Base-by-base conservation (phyloP, 1,284 basidiomycete species). In the Crepidotus sp. region DNA sequence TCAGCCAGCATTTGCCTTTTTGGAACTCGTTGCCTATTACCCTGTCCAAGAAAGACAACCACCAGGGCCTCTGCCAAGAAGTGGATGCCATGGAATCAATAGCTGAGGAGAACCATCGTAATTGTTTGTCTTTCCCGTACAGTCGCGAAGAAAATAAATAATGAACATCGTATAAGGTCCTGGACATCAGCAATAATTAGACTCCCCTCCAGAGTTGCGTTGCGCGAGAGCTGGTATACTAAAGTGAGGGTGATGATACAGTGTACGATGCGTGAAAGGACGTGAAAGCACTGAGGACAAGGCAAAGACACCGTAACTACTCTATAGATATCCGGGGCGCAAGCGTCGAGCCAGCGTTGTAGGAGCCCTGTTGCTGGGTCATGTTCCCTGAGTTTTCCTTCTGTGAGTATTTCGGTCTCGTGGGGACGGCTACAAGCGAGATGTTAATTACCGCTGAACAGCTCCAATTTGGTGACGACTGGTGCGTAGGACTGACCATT, bases 401-500 rank as follows among this genome's bases (percentile, higher is more conserved):
- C 58, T 60, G 48, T 63, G 61, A 68, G 61, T 72, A 69, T 54
- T 65, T 69, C 40, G 67, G 70, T 46, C 67, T 67, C 46, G 61
- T 63, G 47, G 71, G 68, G 40, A 78, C 60, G 58, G 71, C 77
- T 81, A 52, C 18, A 41, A 51, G 42, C 35, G 41, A 55, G 48
- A 46, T 35, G 47, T 61, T 59, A 59, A 65, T 64, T 59, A 66
- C 61, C 59, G 50, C 55, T 57, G 50, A 61, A 58, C 24, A 60
- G 48, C 31, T 50, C 45, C 41, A 55, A 19, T 52, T 56, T 55
- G 35, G 45, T 49, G 52, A 53, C 54, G 42, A 66, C 58, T 57
- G 58, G 64, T 47, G 47, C 57, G 58, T 66, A 64, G 15, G 59
- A 72, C 83, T 74, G 65, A 87, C 85, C 77, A 55, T 79, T 73